Conservation (phyloP, 2,329 filamentous ascomycete genomes). For the Aureobasidium uvarum region DNA sequence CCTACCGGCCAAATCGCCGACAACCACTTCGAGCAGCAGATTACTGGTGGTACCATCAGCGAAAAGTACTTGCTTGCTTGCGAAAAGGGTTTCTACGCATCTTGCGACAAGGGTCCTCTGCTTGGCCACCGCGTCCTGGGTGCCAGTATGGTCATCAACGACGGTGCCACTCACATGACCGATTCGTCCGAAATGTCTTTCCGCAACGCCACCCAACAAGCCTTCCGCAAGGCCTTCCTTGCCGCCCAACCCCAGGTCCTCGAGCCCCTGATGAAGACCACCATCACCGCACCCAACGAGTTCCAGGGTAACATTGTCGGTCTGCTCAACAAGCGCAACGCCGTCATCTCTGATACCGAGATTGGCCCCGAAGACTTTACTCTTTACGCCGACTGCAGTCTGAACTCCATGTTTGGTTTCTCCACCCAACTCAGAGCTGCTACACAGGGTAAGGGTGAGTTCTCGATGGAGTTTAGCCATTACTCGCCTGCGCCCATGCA, state of each 20-base stretch:
- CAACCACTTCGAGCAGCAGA: slow-evolving; percentile 83
- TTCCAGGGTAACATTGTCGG: slow-evolving; percentile 97
- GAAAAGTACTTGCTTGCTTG: slow-evolving; percentile 96
- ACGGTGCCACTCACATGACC: slow-evolving; percentile 95
- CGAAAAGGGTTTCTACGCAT: slow-evolving; percentile 85
- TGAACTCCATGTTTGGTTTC: slow-evolving; percentile 99
- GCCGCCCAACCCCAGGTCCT: slow-evolving; percentile 79
- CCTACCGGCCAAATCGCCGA: slow-evolving; percentile 69
- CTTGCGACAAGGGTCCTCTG: slow-evolving; percentile 82
- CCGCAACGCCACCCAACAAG: slow-evolving; percentile 90
- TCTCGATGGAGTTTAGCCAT: slow-evolving; percentile 98
- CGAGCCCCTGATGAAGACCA: slow-evolving; percentile 97
- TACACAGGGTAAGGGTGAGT: slow-evolving; percentile 98
- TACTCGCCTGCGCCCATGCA: slow-evolving; percentile 85
- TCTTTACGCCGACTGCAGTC: slow-evolving; percentile 82
- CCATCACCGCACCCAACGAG: slow-evolving; percentile 91
- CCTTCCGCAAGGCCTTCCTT: slow-evolving; percentile 90
- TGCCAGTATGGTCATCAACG: slow-evolving; percentile 85
- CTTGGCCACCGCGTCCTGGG: slow-evolving; percentile 93
- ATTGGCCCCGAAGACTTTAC: slow-evolving; percentile 93
- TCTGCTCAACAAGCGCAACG: slow-evolving; percentile 93
- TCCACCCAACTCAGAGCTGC: slow-evolving; percentile 85
- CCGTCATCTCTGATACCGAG: slow-evolving; percentile 92
- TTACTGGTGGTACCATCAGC: slow-evolving; percentile 84
- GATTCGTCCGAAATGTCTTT: slow-evolving; percentile 98